Evolutionary conservation across 192 early-diverging fungal species (phyloP), one percentile per base, ranked within the genome.

Genomic region (Entomortierella lignicola): DNA sequence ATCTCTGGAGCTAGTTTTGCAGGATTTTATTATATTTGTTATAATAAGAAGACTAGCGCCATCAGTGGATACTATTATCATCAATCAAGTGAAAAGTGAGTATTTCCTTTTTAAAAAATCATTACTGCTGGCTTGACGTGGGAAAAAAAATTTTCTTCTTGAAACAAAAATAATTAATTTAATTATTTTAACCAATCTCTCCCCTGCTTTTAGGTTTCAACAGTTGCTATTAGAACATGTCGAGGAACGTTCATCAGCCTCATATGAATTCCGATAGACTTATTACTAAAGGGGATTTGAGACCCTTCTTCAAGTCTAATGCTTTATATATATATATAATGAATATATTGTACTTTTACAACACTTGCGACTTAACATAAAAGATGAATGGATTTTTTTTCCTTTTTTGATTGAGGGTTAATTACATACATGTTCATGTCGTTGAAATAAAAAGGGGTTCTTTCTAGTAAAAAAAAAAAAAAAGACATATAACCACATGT

Each of bases 21-120:
- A 29, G 95, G 95, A 11, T 96, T 96, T 59, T 96, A 96, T 71
- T 96, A 95, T 61, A 92, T 90, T 75, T 85, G 89, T 81, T 95
- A 90, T 60, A 85, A 91, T 56, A 87, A 89, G 34, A 59, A 66
- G 41, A 90, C 88, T 12, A 85, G 89, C 17, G 72, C 83, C 21
- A 89, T 87, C 39, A 88, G 87, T 15, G 89, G 86, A 10, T 92
- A 88, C 41, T 92, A 92, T 55, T 94, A 92, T 52, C 91, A 85
- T 43, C 66, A 77, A 17, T 71, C 69, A 30, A 84, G 81, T 53
- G 87, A 90, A 66, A 81, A 85, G 86, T 90, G 84, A 79, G 70
- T 48, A 20, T 4, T 15, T 15, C 44, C 15, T 20, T 47, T 12
- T 15, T 47, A 11, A 11, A 15, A 20, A n/a, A n/a, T n/a, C n/a